Evolutionary conservation across 768 basidiomycete species (phyloP), one percentile per base, ranked within the genome.

Genomic region (Gautieria morchelliformis): DNA sequence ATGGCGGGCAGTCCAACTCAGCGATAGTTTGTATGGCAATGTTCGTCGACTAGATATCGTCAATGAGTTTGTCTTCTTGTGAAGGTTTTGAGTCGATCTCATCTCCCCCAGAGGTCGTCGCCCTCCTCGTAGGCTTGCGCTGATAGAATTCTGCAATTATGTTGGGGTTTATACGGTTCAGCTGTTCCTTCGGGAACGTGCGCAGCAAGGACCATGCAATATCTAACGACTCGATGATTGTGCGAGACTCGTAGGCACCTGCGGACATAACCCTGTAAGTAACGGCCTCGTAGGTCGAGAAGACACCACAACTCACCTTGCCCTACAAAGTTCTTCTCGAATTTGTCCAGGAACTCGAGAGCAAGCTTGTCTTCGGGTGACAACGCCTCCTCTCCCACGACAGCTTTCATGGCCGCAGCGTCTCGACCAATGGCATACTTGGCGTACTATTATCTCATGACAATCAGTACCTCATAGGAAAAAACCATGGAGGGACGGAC

Each of bases 381-480:
- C 64, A 98, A 72, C 20, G 96, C 94, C 71, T 99, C 96, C 73
- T 98, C 96, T 65, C 96, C 96, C 52, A 99, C 96, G 44, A 98
- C 96, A 59, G 96, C 96, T 71, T 98, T 98, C 96, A 99, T 99
- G 12, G 93, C 79, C 1, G 94, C 93, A 49, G 94, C 95, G 67
- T 97, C 95, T 68, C 92, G 84, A 51, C 93, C 95, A 66, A 96
- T 95, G 63, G 95, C 95, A 71, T 98, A 97, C 74, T 96, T 94
- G 69, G 93, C 93, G 70, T 95, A 96, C 89, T 94, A 50, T 49
- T 57, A 53, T 40, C 48, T 30, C 48, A 33, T 11, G 10, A 49
- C 8, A 17, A 14, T 49, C 22, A 14, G 11, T 49, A 14, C 17
- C 22, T 27, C 41, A 32, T 19, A 24, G 59, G 59, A 48, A 57